Percentiles rank a stretch among this genome's conserved stretches.
Conservation (phyloP, 176 grass and related monocot genomes). For the Oryza glumipatula region DNA sequence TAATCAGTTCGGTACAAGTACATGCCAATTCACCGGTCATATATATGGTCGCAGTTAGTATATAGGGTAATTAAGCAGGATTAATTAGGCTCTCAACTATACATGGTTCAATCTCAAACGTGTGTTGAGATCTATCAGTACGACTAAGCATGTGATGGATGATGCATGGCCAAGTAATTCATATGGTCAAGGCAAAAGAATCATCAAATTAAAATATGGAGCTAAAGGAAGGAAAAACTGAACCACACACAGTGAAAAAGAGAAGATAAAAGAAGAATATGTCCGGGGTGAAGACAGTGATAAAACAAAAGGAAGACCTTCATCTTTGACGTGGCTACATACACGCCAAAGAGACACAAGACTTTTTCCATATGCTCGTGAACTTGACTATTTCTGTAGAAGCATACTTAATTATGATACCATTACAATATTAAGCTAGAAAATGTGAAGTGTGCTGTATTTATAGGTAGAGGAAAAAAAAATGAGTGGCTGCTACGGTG, state of each 20-base stretch:
- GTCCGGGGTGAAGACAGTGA: conserved; percentile 14
- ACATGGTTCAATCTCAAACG: not conserved
- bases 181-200: not conserved
- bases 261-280: conserved; percentile 8
- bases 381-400: conserved; percentile 22
- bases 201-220: not conserved
- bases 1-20: not conserved
- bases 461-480: conserved; percentile 26
- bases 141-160: not conserved
- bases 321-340: not conserved
- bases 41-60: not conserved
- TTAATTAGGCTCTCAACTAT: not conserved
- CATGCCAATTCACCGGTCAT: not conserved
- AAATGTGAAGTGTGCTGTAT: not conserved
- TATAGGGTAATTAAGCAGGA: not conserved
- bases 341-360: not conserved
- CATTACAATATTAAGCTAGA: not conserved
- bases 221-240: not conserved
- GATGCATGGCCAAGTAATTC: not conserved
- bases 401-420: not conserved
- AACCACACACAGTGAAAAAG: conserved; percentile 5
- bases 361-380: conserved; percentile 22
- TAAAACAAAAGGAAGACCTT: not conserved
- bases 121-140: not conserved
- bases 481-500: conserved; percentile 11